Evolutionary conservation across 1,284 basidiomycete species (phyloP), one percentile per base, ranked within the genome.

Genomic region (Schizophyllum commune): DNA sequence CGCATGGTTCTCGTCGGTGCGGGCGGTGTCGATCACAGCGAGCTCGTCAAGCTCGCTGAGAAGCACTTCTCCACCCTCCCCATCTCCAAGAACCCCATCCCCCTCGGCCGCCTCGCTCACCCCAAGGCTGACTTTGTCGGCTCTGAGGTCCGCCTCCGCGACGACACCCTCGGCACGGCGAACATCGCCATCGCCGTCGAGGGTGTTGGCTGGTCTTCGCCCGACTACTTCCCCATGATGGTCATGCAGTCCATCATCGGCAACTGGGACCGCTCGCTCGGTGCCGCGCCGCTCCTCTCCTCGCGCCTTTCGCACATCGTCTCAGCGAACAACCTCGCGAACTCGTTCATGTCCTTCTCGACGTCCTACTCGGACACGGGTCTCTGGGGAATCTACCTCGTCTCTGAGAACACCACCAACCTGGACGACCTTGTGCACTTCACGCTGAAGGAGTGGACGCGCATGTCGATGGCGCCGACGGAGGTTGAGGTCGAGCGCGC

Each of bases 331-430:
- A 94, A 94, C 81, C 91, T 99, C 72, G 96, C 97, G 71, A 99
- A 99, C 83, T 95, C 91, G 67, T 99, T 93, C 89, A 97, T 98
- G 94, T 94, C 92, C 65, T 99, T 99, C 88, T 97, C 94, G 52
- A 99, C 97, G 11, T 96, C 92, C n/a, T 99, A 99, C 83, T 96
- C 95, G 17, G 97, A 99, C 78, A 99, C 96, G 19, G 97, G 96
- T 71, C 88, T 99, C 56, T 99, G 97, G 97, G 34, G 34, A 6
- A 7, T 6, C 34, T 99, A 99, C 84, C 79, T 98, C 62, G 92
- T 95, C 62, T 89, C 92, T 32, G 97, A 99, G 83, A 98, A 98
- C 81, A 73, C 93, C 61, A 82, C 83, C 76, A 95, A 96, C 79
- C 80, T 98, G 62, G 96, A 99, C 72, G 97, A 99, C 75, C 77